phyloP scores from a whole-genome alignment of 2,329 filamentous ascomycete genomes.

The Clathrospora elynae region DNA sequence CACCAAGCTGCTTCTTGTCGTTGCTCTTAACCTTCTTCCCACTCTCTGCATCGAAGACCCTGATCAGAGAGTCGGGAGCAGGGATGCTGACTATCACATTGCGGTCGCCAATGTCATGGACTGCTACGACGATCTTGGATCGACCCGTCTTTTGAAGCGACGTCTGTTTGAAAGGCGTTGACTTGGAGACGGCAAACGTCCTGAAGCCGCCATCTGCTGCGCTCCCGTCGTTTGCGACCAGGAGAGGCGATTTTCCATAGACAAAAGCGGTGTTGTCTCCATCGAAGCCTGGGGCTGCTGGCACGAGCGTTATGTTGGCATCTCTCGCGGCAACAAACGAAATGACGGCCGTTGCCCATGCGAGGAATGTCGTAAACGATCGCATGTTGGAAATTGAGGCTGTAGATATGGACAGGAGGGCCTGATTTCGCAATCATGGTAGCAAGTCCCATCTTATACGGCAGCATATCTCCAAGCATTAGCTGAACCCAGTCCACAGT shows the following conservation, averaged over 20 bases:
- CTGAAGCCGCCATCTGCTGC: slow-evolving; percentile 38
- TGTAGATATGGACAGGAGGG: neutral
- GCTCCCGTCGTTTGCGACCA: slow-evolving; percentile 37
- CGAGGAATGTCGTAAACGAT: slow-evolving; percentile 1
- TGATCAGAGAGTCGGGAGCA: slow-evolving; percentile 36
- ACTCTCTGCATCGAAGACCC: slow-evolving; percentile 30
- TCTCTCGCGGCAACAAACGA: slow-evolving; percentile 17
- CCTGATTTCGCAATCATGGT: neutral
- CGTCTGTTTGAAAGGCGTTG: slow-evolving; percentile 15
- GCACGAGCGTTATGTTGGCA: slow-evolving; percentile 27
- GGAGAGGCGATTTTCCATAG: slow-evolving; percentile 25
- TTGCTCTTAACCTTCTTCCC: slow-evolving; percentile 23
- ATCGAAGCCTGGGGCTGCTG: slow-evolving; percentile 33
- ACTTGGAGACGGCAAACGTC: slow-evolving; percentile 18
- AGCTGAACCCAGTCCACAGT: neutral
- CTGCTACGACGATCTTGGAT: slow-evolving; percentile 34
- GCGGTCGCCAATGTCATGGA: slow-evolving; percentile 30
- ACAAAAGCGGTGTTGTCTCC: slow-evolving; percentile 38
- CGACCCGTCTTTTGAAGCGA: slow-evolving; percentile 32
- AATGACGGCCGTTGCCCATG: slow-evolving; percentile 13
- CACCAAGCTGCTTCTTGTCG: slow-evolving; percentile 33
- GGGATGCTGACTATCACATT: slow-evolving; percentile 38
- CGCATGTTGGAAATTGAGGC: slow-evolving; percentile 4
- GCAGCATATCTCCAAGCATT: neutral
- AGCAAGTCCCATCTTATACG: slow-evolving; percentile 3